Evolutionary conservation across 78 protist genomes (phyloP), one percentile per base, ranked within the genome.

Genomic region (Emiliania huxleyi): DNA sequence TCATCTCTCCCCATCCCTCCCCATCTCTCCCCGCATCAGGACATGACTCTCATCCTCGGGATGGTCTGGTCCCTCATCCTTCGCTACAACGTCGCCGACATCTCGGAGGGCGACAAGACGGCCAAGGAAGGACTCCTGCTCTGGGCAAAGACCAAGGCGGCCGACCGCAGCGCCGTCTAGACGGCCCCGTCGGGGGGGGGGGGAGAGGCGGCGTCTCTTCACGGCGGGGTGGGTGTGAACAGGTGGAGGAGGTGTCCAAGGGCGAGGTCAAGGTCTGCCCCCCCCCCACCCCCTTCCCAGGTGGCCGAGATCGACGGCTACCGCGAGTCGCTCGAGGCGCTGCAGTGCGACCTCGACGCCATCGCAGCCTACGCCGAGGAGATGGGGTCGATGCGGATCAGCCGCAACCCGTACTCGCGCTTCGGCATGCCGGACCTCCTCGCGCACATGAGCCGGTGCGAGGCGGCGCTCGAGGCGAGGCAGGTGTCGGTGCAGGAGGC

Each of bases 61-160:
- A 91, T 96, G 92, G 44, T 96, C 46, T 96, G 96, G 96, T 87
- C 93, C 8, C 35, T 96, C 71, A 96, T 96, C 84, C 94, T 92
- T 2, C 77, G 93, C 43, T 95, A 93, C 79, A 90, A 90, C 75
- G 94, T 96, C 26, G 43, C 81, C 48, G 96, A 95, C n/a, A 95
- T 96, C 43, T 35, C 95, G 48, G 96, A 92, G 2, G 97, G 94
- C 56, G 96, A 94, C 37, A 29, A 42, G 85, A 91, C 91, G 21
- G 96, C 96, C 73, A 89, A 94, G 93, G 97, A 96, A 56, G 98
- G 96, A 23, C 94, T 96, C 25, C 94, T 96, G 90, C 95, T 96
- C 45, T 96, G 98, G 98, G 94, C 96, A 81, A 92, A 96, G 93
- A 91, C 62, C 84, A 94, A 92, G 94, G 95, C 95, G 15, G 62